phyloP scores from a whole-genome alignment of 2,329 filamentous ascomycete genomes.

The Nothopassalora personata region DNA sequence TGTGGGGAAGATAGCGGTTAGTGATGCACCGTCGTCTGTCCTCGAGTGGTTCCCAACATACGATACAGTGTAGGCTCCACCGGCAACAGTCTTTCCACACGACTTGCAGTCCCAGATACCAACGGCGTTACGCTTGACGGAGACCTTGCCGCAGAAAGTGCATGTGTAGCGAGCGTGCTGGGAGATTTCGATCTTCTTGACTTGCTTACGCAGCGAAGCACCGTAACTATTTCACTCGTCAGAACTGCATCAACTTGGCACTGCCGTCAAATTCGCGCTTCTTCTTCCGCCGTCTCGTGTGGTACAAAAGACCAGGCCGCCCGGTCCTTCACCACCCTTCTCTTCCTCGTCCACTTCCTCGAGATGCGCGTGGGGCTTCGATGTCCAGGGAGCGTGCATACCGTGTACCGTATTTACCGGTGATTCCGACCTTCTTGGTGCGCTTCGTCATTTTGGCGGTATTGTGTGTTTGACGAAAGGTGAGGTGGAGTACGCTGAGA shows the following conservation, averaged over 20 bases:
- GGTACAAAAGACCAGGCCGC: background rate
- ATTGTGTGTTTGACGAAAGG: slow-evolving; percentile 18
- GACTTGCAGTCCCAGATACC: slow-evolving; percentile 97
- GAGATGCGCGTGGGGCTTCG: background rate
- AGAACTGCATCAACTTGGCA: slow-evolving; percentile 6
- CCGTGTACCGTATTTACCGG: slow-evolving; percentile 97
- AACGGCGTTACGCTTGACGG: slow-evolving; percentile 67
- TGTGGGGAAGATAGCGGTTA: slow-evolving; percentile 36
- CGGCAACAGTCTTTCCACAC: slow-evolving; percentile 90
- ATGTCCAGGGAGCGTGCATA: slow-evolving; percentile 47
- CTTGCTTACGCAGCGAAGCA: slow-evolving; percentile 99
- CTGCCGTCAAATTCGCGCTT: background rate
- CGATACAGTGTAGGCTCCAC: slow-evolving; percentile 93
- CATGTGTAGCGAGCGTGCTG: slow-evolving; percentile 97
- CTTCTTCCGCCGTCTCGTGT: background rate
- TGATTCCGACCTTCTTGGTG: slow-evolving; percentile 98
- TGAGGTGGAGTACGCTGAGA: slow-evolving; percentile 4
- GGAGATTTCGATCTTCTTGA: slow-evolving; percentile 99
- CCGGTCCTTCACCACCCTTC: background rate
- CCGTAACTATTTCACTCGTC: slow-evolving; percentile 63
- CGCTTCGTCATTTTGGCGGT: slow-evolving; percentile 79
- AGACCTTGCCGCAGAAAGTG: slow-evolving; percentile 98
- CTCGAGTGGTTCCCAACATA: slow-evolving; percentile 54
- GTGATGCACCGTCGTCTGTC: background rate
- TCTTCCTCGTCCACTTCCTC: background rate